Conservation (phyloP, 2,329 filamentous ascomycete species). For the Phialophora verrucosa region DNA sequence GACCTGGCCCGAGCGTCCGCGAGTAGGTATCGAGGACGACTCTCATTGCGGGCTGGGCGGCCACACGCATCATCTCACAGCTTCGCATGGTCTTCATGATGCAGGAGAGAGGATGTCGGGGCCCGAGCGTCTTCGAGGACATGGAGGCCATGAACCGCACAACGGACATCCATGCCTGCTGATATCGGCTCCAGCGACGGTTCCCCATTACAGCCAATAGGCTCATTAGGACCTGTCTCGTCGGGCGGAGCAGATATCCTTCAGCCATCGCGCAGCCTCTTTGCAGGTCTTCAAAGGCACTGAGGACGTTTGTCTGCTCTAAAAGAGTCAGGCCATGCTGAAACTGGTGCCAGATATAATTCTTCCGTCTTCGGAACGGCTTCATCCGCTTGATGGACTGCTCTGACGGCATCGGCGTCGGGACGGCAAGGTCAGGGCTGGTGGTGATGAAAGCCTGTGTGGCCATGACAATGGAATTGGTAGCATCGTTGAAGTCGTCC, state of each 20-base stretch:
- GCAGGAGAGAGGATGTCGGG: constrained; percentile 1
- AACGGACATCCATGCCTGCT: constrained; percentile 7
- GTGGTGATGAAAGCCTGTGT: background rate
- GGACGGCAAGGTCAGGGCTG: background rate
- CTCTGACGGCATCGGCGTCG: background rate
- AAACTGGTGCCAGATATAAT: constrained; percentile 17
- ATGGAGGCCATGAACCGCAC: constrained; percentile 16
- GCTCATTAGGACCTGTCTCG: background rate
- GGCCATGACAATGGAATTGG: constrained; percentile 6
- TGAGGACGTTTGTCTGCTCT: constrained; percentile 3
- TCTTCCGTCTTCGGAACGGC: constrained; percentile 13
- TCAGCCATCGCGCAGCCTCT: constrained; percentile 14
- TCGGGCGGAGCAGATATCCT: constrained; percentile 4
- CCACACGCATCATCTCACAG: constrained; percentile 3
- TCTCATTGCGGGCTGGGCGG: constrained; percentile 2
- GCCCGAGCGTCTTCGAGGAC: constrained; percentile 5
- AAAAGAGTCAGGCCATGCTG: constrained; percentile 14
- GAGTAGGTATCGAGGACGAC: constrained; percentile 1
- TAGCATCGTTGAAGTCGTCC: background rate
- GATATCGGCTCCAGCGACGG: constrained; percentile 14
- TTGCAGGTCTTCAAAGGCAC: constrained; percentile 10
- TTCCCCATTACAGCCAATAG: constrained; percentile 13
- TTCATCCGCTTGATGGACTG: background rate
- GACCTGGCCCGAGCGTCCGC: background rate
- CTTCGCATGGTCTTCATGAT: constrained; percentile 1